These are phyloP conservation scores for Drechslera avenae DNA, from an alignment of 2,329 filamentous ascomycete genomes.

Conservation along the genomic window DNA sequence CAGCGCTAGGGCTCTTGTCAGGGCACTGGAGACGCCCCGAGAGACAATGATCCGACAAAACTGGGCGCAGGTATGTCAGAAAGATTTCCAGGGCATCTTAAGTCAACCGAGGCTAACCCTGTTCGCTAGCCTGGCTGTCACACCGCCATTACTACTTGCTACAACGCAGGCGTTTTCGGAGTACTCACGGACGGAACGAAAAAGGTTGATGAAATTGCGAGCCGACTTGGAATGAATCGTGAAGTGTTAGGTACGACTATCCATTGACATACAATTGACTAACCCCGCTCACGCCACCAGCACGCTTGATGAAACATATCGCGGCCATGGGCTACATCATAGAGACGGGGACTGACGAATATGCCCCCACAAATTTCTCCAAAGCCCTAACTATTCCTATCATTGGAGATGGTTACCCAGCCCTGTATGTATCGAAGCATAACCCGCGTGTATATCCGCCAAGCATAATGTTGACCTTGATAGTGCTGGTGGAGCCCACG, in stretches of 20 bases:
- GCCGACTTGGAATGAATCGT: not conserved
- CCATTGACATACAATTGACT: not conserved
- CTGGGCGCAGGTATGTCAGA: not conserved
- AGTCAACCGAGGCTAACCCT: too few relatives aligned
- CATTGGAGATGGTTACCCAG: conserved; percentile 1
- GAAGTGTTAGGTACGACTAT: not conserved
- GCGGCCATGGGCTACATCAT: conserved; percentile 3
- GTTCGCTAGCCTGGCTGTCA: not conserved
- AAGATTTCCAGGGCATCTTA: too few relatives aligned
- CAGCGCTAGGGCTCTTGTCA: not conserved
- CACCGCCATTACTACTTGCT: not conserved
- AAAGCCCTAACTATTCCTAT: not conserved
- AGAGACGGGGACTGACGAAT: not conserved
- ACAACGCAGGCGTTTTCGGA: conserved; percentile 1
- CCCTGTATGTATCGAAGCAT: conserved; percentile 1
- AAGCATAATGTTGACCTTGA: too few relatives aligned
- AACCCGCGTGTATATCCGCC: too few relatives aligned
- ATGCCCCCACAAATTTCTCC: not conserved
- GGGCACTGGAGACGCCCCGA: not conserved
- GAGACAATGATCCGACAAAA: conserved; percentile 1
- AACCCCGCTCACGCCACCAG: not conserved
- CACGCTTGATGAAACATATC: not conserved
- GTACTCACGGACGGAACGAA: not conserved
- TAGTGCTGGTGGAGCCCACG: not conserved
- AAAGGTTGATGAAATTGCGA: not conserved